These are phyloP conservation scores for Sclerotinia subarctica DNA, from an alignment of 2,329 filamentous ascomycete genomes.

Conservation along the genomic window DNA sequence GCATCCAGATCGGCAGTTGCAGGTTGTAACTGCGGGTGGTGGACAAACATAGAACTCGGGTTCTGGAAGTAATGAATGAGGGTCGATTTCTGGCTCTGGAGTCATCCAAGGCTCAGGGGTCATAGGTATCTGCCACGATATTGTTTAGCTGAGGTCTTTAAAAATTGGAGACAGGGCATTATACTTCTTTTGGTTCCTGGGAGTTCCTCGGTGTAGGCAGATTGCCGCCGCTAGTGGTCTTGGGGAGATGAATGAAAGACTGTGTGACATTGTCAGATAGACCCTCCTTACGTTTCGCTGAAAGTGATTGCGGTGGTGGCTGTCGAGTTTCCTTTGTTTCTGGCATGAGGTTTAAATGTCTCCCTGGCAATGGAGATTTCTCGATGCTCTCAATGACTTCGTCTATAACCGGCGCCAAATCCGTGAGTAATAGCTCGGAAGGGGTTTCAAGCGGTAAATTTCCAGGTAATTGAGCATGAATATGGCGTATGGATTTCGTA, in stretches of 20 bases:
- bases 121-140: neutral
- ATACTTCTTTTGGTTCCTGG: neutral
- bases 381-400: conserved; percentile 13
- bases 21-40: neutral
- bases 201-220: neutral
- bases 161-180: neutral
- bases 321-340: neutral
- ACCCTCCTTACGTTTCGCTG: neutral
- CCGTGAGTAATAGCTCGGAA: too few species aligned
- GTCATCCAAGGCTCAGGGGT: neutral
- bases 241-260: neutral
- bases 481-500: conserved; percentile 7
- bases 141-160: neutral
- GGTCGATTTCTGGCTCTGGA: neutral
- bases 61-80: neutral
- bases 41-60: neutral
- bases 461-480: neutral
- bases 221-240: neutral
- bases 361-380: neutral
- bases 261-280: neutral
- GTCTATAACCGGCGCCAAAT: neutral
- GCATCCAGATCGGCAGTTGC: conserved; percentile 11
- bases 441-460: neutral
- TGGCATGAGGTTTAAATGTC: neutral
- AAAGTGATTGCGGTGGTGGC: neutral